These are phyloP conservation scores for Betula pendula DNA, from an alignment of 306 rosid species.

Conservation along the genomic window DNA sequence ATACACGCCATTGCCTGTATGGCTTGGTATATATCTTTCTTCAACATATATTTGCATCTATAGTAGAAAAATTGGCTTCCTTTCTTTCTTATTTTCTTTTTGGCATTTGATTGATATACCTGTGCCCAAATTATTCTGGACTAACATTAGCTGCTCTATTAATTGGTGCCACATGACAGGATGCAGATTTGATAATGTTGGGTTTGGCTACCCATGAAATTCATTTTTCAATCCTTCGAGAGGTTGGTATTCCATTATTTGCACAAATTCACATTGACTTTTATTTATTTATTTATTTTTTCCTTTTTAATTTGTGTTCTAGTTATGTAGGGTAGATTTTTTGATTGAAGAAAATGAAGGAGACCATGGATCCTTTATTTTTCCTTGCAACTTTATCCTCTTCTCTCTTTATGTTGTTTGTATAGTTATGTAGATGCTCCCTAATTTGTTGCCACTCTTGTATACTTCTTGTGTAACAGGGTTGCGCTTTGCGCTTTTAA, in stretches of 20 bases:
- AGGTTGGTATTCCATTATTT: constrained; percentile 53
- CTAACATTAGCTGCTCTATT: constrained; percentile 11
- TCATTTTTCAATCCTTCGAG: constrained; percentile 95
- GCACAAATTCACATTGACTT: neutral
- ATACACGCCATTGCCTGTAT: constrained; percentile 96
- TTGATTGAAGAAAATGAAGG: neutral
- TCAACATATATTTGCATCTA: constrained; percentile 17
- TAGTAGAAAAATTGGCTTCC: constrained; percentile 12
- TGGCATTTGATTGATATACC: constrained; percentile 3
- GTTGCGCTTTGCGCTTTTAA: no score
- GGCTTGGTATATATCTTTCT: constrained; percentile 87
- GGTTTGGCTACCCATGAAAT: constrained; percentile 96
- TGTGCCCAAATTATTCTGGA: constrained; percentile 12
- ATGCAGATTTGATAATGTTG: constrained; percentile 98
- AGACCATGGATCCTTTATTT: neutral
- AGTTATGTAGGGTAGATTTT: neutral
- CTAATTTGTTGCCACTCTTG: no score
- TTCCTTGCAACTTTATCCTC: neutral
- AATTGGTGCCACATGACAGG: constrained; percentile 54
- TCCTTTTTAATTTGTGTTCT: constrained; percentile 2
- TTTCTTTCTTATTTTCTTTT: neutral
- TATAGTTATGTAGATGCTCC: neutral
- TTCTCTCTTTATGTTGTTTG: neutral
- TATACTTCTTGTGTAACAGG: no score
- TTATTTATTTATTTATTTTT: neutral